A percentile compares a stretch with the other conserved stretches of the same genome.
These are phyloP conservation scores for Artemisia tridentata DNA, from an alignment of 129 eudicot genomes.

Conservation along the genomic window DNA sequence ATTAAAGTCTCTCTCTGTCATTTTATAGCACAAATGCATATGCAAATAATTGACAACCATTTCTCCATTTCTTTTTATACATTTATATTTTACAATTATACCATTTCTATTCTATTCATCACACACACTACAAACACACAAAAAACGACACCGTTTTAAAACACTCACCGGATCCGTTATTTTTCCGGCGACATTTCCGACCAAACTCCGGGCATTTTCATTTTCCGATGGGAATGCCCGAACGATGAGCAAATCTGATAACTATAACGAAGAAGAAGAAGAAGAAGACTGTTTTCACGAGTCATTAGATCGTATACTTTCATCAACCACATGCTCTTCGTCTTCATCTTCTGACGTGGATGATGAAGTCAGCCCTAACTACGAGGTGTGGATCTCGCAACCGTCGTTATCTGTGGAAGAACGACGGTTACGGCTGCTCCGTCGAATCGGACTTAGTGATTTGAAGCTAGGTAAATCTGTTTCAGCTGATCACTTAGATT, in stretches of 20 bases:
- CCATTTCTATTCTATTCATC: conserved; percentile 19
- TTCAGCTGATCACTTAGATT: conserved; percentile 40
- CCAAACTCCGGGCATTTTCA: conserved; percentile 43
- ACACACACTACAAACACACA: conserved; percentile 12
- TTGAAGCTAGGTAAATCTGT: conserved; percentile 39
- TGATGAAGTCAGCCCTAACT: conserved; percentile 50
- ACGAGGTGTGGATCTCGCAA: conserved; percentile 85
- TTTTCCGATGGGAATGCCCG: conserved; percentile 69
- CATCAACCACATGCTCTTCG: conserved; percentile 82
- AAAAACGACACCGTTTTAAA: conserved; percentile 45
- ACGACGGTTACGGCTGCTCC: conserved; percentile 76
- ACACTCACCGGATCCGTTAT: conserved; percentile 38
- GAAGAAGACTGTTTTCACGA: conserved; percentile 70
- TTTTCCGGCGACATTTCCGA: conserved; percentile 14
- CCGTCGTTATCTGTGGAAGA: conserved; percentile 70
- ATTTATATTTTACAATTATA: background rate
- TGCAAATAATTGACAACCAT: conserved; percentile 37
- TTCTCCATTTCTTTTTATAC: background rate
- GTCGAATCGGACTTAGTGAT: conserved; percentile 59
- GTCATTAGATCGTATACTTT: conserved; percentile 82
- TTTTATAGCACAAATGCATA: conserved; percentile 40
- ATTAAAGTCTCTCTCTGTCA: conserved; percentile 29
- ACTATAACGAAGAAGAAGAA: conserved; percentile 46
- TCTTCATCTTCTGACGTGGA: conserved; percentile 42
- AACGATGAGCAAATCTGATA: conserved; percentile 75